Evolutionary conservation across 1,284 basidiomycete genomes (phyloP), one percentile per base, ranked within the genome.

Genomic region (Cerioporus squamosus): DNA sequence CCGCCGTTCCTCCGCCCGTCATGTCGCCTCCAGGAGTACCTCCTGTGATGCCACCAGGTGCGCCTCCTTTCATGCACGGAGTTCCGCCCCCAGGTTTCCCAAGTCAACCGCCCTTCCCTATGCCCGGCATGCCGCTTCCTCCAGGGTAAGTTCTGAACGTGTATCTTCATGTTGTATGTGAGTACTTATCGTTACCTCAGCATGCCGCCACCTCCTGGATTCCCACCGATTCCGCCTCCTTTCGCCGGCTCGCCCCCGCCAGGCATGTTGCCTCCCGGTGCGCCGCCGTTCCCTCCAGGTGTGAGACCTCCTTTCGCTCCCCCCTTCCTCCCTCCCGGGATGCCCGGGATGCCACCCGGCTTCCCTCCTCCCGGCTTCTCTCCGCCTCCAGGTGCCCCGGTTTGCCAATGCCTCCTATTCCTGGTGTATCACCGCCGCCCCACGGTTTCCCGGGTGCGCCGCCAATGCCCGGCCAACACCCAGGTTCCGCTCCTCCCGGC

Each of bases 71-170:
- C 65, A 57, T 71, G 54, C 74, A 72, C 39, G 78, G 75, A 23
- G 74, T 78, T 45, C 75, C 77, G 36, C 77, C 79, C 10, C 75
- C 77, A 52, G 75, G 75, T 52, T 68, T 74, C 60, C 76, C 77
- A 66, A 74, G 78, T 64, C 66, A 63, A 53, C 74, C 72, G 26
- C 74, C 72, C 18, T 73, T 74, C 52, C 71, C 75, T 15, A 68
- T 67, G 23, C 74, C 63, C 51, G 75, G 69, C 8, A 70, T 68
- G 69, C 75, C 71, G 44, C 72, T 72, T 55, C 73, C 75, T 31
- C 76, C 77, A 22, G 76, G 76, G 86, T 87, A 72, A 66, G 79
- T 74, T 23, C 4, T 51, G 22, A 6, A 39, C 7, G 39, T 12
- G 4, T 20, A n/a, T 10, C 20, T 18, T 47, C 36, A 4, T 0